Percentiles rank a stretch among this genome's conserved stretches.
These are phyloP conservation scores for Trichosporon faecale DNA, from an alignment of 1,284 basidiomycete genomes.

Conservation along the genomic window DNA sequence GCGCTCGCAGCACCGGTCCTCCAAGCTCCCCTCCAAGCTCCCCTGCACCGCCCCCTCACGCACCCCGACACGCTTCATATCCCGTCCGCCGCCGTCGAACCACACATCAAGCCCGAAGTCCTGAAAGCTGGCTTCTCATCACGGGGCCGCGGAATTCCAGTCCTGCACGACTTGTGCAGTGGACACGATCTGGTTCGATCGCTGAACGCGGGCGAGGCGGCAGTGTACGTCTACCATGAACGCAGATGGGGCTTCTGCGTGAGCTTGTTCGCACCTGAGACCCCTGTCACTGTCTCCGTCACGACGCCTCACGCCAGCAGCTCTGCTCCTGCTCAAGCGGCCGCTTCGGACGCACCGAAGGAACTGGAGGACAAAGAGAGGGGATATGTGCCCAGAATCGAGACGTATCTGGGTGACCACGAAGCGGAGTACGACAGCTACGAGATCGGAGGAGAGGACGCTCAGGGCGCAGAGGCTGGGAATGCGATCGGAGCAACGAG, in stretches of 20 bases:
- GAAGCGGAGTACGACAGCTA: too few relatives aligned
- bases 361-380: too few relatives aligned
- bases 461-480: too few relatives aligned
- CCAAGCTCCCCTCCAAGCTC: neutral
- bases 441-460: too few relatives aligned
- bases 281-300: neutral
- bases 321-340: too few relatives aligned
- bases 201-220: neutral
- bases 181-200: neutral
- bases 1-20: too few relatives aligned
- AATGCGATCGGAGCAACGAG: too few relatives aligned
- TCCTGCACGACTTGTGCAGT: conserved; percentile 1
- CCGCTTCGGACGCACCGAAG: too few relatives aligned
- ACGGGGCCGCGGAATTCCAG: neutral
- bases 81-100: neutral
- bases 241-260: neutral
- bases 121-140: neutral
- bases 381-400: too few relatives aligned
- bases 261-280: neutral
- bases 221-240: neutral
- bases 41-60: neutral
- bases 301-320: neutral
- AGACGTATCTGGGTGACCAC: too few relatives aligned
- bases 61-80: neutral
- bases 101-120: neutral